phyloP scores from a whole-genome alignment of 1,284 basidiomycete genomes.

The Termitomyces sp. region DNA sequence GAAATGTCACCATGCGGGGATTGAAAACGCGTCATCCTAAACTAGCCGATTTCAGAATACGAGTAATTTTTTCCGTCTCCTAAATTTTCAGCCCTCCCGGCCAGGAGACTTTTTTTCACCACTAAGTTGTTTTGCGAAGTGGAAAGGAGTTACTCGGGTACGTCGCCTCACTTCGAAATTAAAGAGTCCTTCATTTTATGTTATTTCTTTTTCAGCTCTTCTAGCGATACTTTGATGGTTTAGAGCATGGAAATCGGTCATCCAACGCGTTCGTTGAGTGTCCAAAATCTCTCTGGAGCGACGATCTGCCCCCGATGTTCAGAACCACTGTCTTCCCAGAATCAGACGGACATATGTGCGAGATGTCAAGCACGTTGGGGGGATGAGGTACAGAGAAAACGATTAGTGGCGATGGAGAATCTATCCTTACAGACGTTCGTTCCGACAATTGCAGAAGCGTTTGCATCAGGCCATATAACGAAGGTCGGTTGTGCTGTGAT shows the following conservation, averaged over 20 bases:
- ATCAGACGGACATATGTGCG: background rate
- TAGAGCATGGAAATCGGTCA: slow-evolving; percentile 8
- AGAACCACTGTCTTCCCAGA: background rate
- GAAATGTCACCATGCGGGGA: background rate
- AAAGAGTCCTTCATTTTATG: background rate
- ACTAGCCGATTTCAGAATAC: background rate
- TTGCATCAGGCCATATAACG: background rate
- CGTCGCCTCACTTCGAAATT: background rate
- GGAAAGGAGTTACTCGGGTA: background rate
- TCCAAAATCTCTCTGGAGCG: background rate
- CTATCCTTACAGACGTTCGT: background rate
- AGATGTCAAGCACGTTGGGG: slow-evolving; percentile 1
- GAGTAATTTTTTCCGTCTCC: background rate
- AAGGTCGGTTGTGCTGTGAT: background rate
- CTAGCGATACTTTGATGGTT: slow-evolving; percentile 1
- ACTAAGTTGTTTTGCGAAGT: background rate
- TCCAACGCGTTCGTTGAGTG: background rate
- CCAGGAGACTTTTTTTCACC: background rate
- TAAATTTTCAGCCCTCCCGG: background rate
- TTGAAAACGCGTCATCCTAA: slow-evolving; percentile 1
- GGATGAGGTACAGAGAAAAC: background rate
- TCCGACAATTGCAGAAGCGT: background rate
- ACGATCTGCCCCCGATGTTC: slow-evolving; percentile 6
- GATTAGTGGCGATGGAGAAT: background rate
- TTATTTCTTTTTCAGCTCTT: background rate